phyloP scores from a whole-genome alignment of 208 protist genomes.

The Leishmania tropica region DNA sequence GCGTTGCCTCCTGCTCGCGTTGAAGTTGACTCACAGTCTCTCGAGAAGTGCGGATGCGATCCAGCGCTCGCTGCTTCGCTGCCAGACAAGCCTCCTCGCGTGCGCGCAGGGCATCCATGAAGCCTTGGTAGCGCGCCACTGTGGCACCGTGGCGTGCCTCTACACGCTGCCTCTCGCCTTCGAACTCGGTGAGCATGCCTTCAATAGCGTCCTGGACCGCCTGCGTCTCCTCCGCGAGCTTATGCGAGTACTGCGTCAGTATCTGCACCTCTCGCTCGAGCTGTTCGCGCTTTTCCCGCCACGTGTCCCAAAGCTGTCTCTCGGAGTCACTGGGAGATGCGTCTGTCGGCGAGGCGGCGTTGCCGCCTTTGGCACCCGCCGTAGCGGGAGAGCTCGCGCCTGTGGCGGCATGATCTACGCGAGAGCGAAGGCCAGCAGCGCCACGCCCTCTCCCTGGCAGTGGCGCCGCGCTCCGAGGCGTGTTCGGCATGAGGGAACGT shows the following conservation, averaged over 20 bases:
- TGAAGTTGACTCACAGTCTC: conserved; percentile 26
- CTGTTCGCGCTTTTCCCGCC: conserved; percentile 19
- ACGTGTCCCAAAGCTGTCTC: conserved; percentile 10
- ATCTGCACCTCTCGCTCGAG: conserved; percentile 23
- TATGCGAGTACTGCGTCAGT: conserved; percentile 14
- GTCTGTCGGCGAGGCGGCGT: not conserved
- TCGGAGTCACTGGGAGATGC: not conserved
- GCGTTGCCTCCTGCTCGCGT: conserved; percentile 33
- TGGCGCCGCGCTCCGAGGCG: not conserved
- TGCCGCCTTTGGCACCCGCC: not conserved
- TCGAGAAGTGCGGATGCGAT: conserved; percentile 31
- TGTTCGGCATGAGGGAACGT: too few species aligned
- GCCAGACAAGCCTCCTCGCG: conserved; percentile 42
- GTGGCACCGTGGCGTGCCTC: conserved; percentile 24
- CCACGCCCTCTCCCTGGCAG: not conserved
- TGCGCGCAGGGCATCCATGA: conserved; percentile 23
- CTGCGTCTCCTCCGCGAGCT: conserved; percentile 19
- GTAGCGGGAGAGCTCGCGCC: not conserved
- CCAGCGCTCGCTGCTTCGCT: conserved; percentile 41
- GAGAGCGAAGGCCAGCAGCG: not conserved
- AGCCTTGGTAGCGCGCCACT: conserved; percentile 15
- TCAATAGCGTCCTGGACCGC: conserved; percentile 36
- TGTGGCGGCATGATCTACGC: not conserved
- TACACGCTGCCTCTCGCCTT: conserved; percentile 20
- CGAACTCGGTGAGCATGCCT: conserved; percentile 31